Percentiles rank a stretch among this genome's conserved stretches.
Evolutionary conservation across 2,329 filamentous ascomycete genomes (phyloP).

Genomic region (Pseudopithomyces chartarum): DNA sequence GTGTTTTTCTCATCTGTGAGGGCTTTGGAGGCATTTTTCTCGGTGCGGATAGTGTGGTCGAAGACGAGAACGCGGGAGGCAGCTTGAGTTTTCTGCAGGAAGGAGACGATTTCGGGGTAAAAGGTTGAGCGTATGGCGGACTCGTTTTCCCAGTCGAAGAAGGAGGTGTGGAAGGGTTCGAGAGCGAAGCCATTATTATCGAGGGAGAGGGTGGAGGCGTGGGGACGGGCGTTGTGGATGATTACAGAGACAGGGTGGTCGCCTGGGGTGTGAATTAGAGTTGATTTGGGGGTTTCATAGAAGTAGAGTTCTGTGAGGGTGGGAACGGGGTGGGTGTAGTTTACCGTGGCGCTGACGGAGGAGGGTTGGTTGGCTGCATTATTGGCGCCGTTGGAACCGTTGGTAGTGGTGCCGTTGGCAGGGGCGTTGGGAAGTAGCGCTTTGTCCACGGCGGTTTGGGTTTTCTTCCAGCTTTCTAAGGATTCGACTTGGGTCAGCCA

Average conservation of each 20-base stretch:
- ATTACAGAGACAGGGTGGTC: conserved; percentile 45
- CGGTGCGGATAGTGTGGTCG: conserved; percentile 56
- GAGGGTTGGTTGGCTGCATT: background rate
- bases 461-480: conserved; percentile 47
- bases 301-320: conserved; percentile 50
- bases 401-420: background rate
- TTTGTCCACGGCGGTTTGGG: conserved; percentile 47
- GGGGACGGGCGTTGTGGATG: conserved; percentile 50
- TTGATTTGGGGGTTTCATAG: conserved; percentile 45
- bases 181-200: conserved; percentile 55
- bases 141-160: conserved; percentile 49
- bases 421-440: conserved; percentile 12
- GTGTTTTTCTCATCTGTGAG: conserved; percentile 43
- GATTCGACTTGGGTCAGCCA: conserved; percentile 48
- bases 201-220: conserved; percentile 50
- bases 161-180: conserved; percentile 46
- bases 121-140: conserved; percentile 49
- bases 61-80: conserved; percentile 54
- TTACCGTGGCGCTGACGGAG: conserved; percentile 49
- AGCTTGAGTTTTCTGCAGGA: conserved; percentile 52
- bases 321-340: conserved; percentile 53
- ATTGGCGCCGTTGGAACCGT: background rate
- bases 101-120: conserved; percentile 54
- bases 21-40: conserved; percentile 36
- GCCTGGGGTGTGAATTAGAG: conserved; percentile 50